phyloP scores from a whole-genome alignment of 768 basidiomycete species.

The Leccinum truebloodii region DNA sequence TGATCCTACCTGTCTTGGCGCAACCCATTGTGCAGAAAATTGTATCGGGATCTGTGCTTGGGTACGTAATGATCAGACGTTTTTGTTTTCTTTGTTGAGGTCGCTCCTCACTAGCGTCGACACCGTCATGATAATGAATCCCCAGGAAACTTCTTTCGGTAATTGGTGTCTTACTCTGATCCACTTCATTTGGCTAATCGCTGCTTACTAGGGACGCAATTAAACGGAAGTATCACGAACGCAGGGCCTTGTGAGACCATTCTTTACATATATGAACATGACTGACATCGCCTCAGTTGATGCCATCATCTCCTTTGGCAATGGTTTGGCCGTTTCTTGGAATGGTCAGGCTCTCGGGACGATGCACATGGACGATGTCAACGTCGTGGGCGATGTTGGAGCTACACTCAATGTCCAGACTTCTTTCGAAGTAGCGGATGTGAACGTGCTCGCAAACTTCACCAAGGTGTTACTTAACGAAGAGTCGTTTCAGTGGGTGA shows the following conservation, averaged over 20 bases:
- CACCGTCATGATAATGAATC: constrained; percentile 60
- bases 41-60: constrained; percentile 55
- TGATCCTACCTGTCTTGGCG: constrained; percentile 69
- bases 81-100: background rate
- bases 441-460: constrained; percentile 59
- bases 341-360: constrained; percentile 54
- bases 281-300: constrained; percentile 46
- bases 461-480: constrained; percentile 65
- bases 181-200: constrained; percentile 3
- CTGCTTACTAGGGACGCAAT: constrained; percentile 40
- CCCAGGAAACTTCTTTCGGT: constrained; percentile 60
- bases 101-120: constrained; percentile 44
- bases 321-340: constrained; percentile 65
- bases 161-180: constrained; percentile 10
- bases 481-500: constrained; percentile 69
- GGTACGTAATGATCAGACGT: constrained; percentile 33
- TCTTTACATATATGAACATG: background rate
- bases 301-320: constrained; percentile 63
- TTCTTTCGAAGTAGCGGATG: constrained; percentile 57
- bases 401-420: constrained; percentile 55
- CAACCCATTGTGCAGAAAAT: constrained; percentile 75
- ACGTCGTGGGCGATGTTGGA: constrained; percentile 64
- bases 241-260: constrained; percentile 66
- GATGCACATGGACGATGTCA: constrained; percentile 60
- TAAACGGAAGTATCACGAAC: constrained; percentile 65